Evolutionary conservation across 2,329 filamentous ascomycete genomes (phyloP).

Genomic region (Botrytis deweyae): DNA sequence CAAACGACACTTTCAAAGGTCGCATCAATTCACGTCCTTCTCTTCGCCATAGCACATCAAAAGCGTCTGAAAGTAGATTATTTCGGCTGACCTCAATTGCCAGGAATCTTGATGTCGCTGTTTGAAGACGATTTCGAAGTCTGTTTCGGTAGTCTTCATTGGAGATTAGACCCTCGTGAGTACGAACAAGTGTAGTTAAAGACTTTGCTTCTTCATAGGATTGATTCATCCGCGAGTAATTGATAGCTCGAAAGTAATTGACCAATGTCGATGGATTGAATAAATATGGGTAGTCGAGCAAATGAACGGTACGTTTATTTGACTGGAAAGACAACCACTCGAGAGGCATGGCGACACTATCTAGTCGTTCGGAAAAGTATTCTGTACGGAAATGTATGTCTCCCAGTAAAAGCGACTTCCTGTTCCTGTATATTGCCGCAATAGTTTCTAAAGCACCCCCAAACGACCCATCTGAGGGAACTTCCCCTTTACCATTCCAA

Average conservation of each 20-base stretch:
- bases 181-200: constrained; percentile 55
- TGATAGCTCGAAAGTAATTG: constrained; percentile 83
- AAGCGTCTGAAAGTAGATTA: constrained; percentile 67
- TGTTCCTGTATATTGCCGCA: constrained; percentile 64
- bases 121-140: constrained; percentile 62
- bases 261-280: constrained; percentile 73
- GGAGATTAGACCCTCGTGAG: constrained; percentile 53
- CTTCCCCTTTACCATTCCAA: constrained; percentile 74
- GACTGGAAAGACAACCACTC: constrained; percentile 65
- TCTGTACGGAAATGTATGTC: constrained; percentile 72
- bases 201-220: constrained; percentile 69
- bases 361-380: constrained; percentile 73
- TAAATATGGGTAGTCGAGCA: constrained; percentile 78
- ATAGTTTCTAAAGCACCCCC: constrained; percentile 77
- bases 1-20: constrained; percentile 84
- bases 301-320: constrained; percentile 65
- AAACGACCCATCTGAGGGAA: constrained; percentile 68
- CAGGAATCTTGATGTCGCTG: constrained; percentile 68
- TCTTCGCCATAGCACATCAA: constrained; percentile 87
- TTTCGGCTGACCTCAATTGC: constrained; percentile 68
- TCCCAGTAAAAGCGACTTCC: constrained; percentile 62
- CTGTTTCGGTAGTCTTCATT: constrained; percentile 59
- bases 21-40: constrained; percentile 78
- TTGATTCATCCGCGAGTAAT: constrained; percentile 81
- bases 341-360: constrained; percentile 71